A percentile compares a stretch with the other conserved stretches of the same genome.
phyloP scores from a whole-genome alignment of 148 eudicot species.

The Camellia sinensis region DNA sequence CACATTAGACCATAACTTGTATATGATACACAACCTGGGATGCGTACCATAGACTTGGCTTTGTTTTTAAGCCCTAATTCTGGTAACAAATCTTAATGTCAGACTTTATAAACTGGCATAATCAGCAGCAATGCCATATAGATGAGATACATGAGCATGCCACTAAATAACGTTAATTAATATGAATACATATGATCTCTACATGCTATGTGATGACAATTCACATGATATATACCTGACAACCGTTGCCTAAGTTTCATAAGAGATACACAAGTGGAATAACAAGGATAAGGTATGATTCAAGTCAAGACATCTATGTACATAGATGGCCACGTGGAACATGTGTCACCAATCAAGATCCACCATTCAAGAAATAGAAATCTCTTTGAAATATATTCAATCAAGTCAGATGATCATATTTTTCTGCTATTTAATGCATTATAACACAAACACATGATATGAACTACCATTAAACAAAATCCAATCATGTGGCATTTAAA shows the following conservation, averaged over 20 bases:
- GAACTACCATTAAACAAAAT: neutral
- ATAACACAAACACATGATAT: slow-evolving; percentile 4
- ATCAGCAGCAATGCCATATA: slow-evolving; percentile 7
- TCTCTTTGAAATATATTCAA: neutral
- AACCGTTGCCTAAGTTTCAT: neutral
- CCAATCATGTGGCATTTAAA: slow-evolving; percentile 8
- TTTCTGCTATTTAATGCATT: neutral
- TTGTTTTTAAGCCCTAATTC: neutral
- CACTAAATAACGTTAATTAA: neutral
- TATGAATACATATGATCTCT: neutral
- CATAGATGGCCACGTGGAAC: neutral
- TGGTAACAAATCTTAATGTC: slow-evolving; percentile 8
- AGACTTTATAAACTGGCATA: neutral
- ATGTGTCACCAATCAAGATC: neutral
- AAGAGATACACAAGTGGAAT: neutral
- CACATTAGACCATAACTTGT: too few relatives aligned
- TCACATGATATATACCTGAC: neutral
- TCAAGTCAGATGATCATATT: neutral
- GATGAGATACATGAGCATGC: neutral
- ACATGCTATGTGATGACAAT: neutral
- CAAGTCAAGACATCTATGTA: too few relatives aligned
- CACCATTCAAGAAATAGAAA: neutral
- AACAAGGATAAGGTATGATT: too few relatives aligned
- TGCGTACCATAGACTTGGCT: too few relatives aligned
- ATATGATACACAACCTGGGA: too few relatives aligned